Conservation (phyloP, 768 basidiomycete species). For the Coprinopsis marcescibilis region DNA sequence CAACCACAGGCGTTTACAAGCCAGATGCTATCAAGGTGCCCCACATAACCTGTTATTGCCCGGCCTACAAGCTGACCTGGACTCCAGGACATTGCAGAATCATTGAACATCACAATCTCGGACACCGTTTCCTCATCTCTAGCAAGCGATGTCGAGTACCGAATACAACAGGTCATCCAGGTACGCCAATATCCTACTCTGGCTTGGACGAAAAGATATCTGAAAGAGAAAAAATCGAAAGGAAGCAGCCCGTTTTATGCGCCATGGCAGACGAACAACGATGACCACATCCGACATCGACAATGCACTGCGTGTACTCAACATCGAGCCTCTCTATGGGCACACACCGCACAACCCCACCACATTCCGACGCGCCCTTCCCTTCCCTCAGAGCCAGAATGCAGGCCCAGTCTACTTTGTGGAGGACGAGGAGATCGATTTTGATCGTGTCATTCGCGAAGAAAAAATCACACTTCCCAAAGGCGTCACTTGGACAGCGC, state of each 20-base stretch:
- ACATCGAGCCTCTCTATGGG: conserved; percentile 94
- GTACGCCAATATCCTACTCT: conserved; percentile 31
- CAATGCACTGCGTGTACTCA: conserved; percentile 87
- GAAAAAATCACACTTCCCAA: conserved; percentile 80
- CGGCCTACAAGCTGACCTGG: conserved; percentile 7
- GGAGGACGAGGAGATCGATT: conserved; percentile 97
- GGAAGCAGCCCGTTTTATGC: conserved; percentile 97
- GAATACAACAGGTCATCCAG: conserved; percentile 93
- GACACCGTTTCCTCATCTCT: conserved; percentile 78
- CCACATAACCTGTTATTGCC: not conserved
- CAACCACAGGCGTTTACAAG: conserved; percentile 59
- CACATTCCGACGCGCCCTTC: conserved; percentile 54
- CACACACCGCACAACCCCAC: conserved; percentile 64
- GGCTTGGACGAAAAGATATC: not conserved
- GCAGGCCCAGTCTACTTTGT: conserved; percentile 84
- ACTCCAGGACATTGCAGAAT: conserved; percentile 84
- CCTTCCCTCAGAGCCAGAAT: conserved; percentile 42
- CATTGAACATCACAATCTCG: conserved; percentile 72
- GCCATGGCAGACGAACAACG: conserved; percentile 86
- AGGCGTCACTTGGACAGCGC: conserved; percentile 84
- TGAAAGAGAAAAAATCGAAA: conserved; percentile 26
- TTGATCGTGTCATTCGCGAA: conserved; percentile 83
- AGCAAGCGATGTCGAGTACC: conserved; percentile 95
- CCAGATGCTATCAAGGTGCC: conserved; percentile 55
- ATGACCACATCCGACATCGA: conserved; percentile 89